Percentiles rank a stretch among this genome's conserved stretches.
Evolutionary conservation across 2,329 filamentous ascomycete genomes (phyloP).

Genomic region (Xylariaceae sp.): DNA sequence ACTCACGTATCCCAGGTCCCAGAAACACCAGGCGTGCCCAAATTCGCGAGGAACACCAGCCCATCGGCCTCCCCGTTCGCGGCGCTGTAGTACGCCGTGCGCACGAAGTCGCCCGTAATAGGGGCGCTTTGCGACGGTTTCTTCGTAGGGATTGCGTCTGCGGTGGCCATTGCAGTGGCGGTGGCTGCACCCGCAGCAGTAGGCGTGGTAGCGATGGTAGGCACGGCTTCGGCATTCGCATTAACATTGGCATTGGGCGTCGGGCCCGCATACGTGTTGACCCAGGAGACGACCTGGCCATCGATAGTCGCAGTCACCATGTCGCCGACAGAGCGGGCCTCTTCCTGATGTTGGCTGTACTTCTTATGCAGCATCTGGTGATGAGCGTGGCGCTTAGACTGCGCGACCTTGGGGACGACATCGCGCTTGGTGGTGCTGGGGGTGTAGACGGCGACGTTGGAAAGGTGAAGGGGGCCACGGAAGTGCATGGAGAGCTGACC

Average conservation of each 20-base stretch:
- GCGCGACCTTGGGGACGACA: constrained; percentile 23
- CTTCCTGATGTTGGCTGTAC: constrained; percentile 32
- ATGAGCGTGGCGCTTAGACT: constrained; percentile 37
- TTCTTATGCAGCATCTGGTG: constrained; percentile 49
- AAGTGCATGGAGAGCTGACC: constrained; percentile 64
- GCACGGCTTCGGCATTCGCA: constrained; percentile 12
- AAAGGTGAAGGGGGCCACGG: constrained; percentile 62
- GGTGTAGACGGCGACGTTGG: constrained; percentile 64
- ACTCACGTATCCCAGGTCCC: constrained; percentile 42
- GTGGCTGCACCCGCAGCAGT: background rate
- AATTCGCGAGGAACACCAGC: constrained; percentile 45
- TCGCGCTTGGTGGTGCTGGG: constrained; percentile 41
- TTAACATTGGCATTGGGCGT: constrained; percentile 19
- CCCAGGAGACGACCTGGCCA: constrained; percentile 53
- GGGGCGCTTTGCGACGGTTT: constrained; percentile 11
- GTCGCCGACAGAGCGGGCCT: constrained; percentile 42
- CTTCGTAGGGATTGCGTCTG: background rate
- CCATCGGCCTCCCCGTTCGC: constrained; percentile 37
- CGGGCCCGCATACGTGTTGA: constrained; percentile 48
- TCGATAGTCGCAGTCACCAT: constrained; percentile 54
- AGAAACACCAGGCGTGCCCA: constrained; percentile 39
- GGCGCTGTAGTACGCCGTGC: constrained; percentile 43
- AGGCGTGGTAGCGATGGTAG: background rate
- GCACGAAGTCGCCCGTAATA: constrained; percentile 35
- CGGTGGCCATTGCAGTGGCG: too few species aligned